Conservation (phyloP, 2,329 filamentous ascomycete species). For the Xylariaceae sp. region DNA sequence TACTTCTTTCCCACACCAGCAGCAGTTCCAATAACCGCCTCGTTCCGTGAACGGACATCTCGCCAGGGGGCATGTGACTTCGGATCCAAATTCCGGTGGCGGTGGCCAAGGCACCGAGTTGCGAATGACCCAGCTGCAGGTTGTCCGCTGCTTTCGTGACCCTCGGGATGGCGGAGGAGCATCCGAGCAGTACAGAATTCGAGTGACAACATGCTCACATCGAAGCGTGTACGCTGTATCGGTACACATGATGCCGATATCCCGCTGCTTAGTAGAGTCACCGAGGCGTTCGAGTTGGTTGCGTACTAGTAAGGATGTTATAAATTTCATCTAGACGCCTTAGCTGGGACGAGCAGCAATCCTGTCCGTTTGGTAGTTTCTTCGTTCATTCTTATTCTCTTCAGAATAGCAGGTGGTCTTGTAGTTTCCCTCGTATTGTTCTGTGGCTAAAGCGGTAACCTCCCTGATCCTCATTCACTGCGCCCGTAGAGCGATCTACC, state of each 20-base stretch:
- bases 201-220: constrained; percentile 54
- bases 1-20: constrained; percentile 54
- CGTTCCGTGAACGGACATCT: constrained; percentile 54
- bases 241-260: constrained; percentile 47
- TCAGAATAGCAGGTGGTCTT: neutral
- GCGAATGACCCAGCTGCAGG: constrained; percentile 48
- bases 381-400: neutral
- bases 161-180: constrained; percentile 36
- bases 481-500: neutral
- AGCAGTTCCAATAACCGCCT: constrained; percentile 57
- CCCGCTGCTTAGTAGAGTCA: neutral
- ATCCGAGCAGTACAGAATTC: constrained; percentile 49
- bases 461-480: neutral
- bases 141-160: constrained; percentile 36
- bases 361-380: neutral
- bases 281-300: neutral
- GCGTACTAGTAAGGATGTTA: neutral
- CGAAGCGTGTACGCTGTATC: constrained; percentile 53
- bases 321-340: neutral
- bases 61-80: constrained; percentile 48
- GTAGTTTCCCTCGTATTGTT: neutral
- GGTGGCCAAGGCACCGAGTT: constrained; percentile 51
- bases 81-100: constrained; percentile 45
- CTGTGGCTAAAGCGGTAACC: neutral
- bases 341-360: neutral